Evolutionary conservation across 2,329 filamentous ascomycete species (phyloP).

Genomic region (Mycosphaerella sp.): DNA sequence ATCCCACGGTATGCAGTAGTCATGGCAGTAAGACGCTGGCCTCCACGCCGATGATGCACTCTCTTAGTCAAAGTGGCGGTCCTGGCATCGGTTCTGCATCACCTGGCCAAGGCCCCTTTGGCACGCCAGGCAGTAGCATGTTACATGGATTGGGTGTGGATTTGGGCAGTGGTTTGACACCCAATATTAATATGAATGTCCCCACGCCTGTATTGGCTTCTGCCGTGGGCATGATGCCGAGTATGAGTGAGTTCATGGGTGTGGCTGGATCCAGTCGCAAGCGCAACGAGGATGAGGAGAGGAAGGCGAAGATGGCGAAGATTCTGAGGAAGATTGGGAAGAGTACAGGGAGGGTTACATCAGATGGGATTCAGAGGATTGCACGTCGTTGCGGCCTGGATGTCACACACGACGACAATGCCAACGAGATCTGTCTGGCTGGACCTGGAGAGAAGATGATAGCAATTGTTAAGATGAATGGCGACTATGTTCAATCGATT

Average conservation of each 20-base stretch:
- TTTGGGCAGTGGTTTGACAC: slow-evolving; percentile 32
- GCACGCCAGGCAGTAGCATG: slow-evolving; percentile 21
- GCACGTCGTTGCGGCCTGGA: slow-evolving; percentile 57
- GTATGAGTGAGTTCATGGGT: slow-evolving; percentile 40
- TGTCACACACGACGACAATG: slow-evolving; percentile 38
- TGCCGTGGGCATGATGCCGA: slow-evolving; percentile 38
- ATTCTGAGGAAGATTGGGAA: slow-evolving; percentile 62
- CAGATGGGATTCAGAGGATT: slow-evolving; percentile 67
- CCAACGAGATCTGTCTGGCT: slow-evolving; percentile 34
- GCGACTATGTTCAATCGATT: slow-evolving; percentile 46
- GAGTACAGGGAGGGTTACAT: slow-evolving; percentile 64
- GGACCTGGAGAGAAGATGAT: slow-evolving; percentile 27
- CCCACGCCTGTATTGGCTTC: slow-evolving; percentile 32
- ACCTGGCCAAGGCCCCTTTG: slow-evolving; percentile 24
- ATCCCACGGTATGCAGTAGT: slow-evolving; percentile 27
- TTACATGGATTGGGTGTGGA: slow-evolving; percentile 28
- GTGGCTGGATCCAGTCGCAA: slow-evolving; percentile 32
- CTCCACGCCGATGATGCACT: slow-evolving; percentile 32
- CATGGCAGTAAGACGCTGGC: slow-evolving; percentile 30
- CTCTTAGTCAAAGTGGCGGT: slow-evolving; percentile 30
- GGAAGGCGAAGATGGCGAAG: slow-evolving; percentile 48
- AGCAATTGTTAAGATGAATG: slow-evolving; percentile 28
- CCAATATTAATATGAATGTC: slow-evolving; percentile 34
- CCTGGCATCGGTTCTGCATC: slow-evolving; percentile 16
- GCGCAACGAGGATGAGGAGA: slow-evolving; percentile 49